A percentile compares a stretch with the other conserved stretches of the same genome.
Evolutionary conservation across 345 rosid genomes (phyloP).

Genomic region (rapeseed (Brassica napus)): DNA sequence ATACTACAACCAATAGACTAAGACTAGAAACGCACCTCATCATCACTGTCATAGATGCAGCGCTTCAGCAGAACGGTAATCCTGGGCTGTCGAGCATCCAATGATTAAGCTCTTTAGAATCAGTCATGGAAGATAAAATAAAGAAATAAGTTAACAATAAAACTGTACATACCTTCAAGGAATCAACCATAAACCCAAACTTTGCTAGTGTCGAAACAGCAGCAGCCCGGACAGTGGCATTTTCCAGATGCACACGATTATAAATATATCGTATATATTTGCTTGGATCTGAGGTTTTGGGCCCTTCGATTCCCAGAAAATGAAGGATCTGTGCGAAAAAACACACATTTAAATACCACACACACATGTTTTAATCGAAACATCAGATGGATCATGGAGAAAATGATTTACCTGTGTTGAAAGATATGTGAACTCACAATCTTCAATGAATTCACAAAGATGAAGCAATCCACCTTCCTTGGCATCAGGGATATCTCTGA

Average conservation of each 20-base stretch:
- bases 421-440: conserved; percentile 98
- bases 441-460: conserved; percentile 98
- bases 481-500: conserved; percentile 98
- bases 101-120: not conserved
- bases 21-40: conserved; percentile 64
- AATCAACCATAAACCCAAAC: conserved; percentile 91
- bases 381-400: conserved; percentile 11
- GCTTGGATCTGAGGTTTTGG: conserved; percentile 91
- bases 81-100: conserved; percentile 64
- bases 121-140: conserved; percentile 6
- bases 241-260: conserved; percentile 97
- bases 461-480: conserved; percentile 97
- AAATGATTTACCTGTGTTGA: conserved; percentile 76
- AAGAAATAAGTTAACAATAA: not conserved
- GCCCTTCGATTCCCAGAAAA: conserved; percentile 96
- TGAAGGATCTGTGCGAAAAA: conserved; percentile 71
- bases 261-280: conserved; percentile 94
- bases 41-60: conserved; percentile 92
- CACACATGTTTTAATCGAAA: not conserved
- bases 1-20: conserved; percentile 12
- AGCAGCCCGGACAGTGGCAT: conserved; percentile 96
- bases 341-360: conserved; percentile 10
- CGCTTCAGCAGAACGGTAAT: conserved; percentile 85
- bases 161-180: conserved; percentile 72
- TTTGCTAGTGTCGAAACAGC: conserved; percentile 96